phyloP scores from a whole-genome alignment of 345 rosid species.

The Eutrema japonicum region DNA sequence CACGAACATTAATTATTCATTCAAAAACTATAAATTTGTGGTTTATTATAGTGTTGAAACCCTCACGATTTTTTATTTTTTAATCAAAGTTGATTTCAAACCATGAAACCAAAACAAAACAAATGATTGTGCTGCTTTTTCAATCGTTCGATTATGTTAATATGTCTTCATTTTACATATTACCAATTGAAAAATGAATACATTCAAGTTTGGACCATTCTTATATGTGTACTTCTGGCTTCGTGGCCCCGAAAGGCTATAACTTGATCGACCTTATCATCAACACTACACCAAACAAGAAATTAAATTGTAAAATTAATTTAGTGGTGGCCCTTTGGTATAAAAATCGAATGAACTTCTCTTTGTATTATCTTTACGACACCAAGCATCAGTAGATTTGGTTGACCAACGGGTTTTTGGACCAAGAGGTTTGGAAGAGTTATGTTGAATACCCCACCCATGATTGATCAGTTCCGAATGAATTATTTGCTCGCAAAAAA shows the following conservation, averaged over 20 bases:
- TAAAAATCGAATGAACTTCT: conserved; percentile 16
- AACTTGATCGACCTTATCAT: conserved; percentile 35
- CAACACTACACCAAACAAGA: conserved; percentile 22
- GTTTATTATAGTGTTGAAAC: too few relatives aligned
- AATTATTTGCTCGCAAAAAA: too few relatives aligned
- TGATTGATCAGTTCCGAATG: too few relatives aligned
- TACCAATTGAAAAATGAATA: conserved; percentile 8
- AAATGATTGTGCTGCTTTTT: not conserved
- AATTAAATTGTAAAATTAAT: conserved; percentile 7
- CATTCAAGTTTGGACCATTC: conserved; percentile 17
- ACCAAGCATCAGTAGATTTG: not conserved
- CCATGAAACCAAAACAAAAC: not conserved
- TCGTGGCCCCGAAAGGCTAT: conserved; percentile 31
- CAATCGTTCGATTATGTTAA: not conserved
- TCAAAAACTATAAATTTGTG: too few relatives aligned
- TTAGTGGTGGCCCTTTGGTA: conserved; percentile 37
- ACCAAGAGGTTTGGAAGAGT: not conserved
- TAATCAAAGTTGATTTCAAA: not conserved
- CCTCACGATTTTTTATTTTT: too few relatives aligned
- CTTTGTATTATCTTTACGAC: conserved; percentile 8
- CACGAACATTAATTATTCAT: too few relatives aligned
- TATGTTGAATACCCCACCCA: too few relatives aligned
- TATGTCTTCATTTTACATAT: conserved; percentile 1
- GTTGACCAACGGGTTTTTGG: not conserved
- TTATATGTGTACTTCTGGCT: conserved; percentile 4